These are phyloP conservation scores for Selenicereus undatus DNA, from an alignment of 148 eudicot genomes.

Conservation along the genomic window DNA sequence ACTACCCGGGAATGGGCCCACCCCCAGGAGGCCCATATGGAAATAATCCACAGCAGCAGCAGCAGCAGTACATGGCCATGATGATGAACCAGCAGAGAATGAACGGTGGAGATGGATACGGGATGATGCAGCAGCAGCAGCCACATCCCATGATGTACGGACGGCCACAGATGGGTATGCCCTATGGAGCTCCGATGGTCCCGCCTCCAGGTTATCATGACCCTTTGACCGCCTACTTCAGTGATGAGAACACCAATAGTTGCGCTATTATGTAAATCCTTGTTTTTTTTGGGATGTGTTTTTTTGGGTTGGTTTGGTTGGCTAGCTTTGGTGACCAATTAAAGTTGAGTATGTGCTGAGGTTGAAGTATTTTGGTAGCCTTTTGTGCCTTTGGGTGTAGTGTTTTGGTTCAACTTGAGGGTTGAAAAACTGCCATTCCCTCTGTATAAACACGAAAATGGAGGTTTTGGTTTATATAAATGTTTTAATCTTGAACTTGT, in stretches of 20 bases:
- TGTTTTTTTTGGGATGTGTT: not conserved
- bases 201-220: conserved; percentile 50
- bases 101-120: conserved; percentile 39
- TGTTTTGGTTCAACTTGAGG: conserved; percentile 19
- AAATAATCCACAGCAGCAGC: conserved; percentile 26
- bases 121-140: conserved; percentile 2
- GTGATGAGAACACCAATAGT: conserved; percentile 83
- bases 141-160: conserved; percentile 58
- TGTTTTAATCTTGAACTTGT: not conserved
- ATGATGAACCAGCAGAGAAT: conserved; percentile 76
- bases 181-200: conserved; percentile 44
- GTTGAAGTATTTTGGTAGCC: not conserved
- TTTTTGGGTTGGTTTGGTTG: conserved; percentile 5
- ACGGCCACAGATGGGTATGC: conserved; percentile 42
- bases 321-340: not conserved
- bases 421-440: conserved; percentile 5
- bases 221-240: conserved; percentile 58
- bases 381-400: conserved; percentile 1
- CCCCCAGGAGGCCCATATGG: conserved; percentile 30
- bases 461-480: conserved; percentile 22
- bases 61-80: conserved; percentile 74
- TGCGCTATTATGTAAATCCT: conserved; percentile 67
- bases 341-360: conserved; percentile 13
- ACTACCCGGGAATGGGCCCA: conserved; percentile 43
- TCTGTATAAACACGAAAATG: conserved; percentile 11